A percentile compares a stretch with the other conserved stretches of the same genome.
phyloP scores from a whole-genome alignment of 2,329 filamentous ascomycete genomes.

The Microdochium nivale region DNA sequence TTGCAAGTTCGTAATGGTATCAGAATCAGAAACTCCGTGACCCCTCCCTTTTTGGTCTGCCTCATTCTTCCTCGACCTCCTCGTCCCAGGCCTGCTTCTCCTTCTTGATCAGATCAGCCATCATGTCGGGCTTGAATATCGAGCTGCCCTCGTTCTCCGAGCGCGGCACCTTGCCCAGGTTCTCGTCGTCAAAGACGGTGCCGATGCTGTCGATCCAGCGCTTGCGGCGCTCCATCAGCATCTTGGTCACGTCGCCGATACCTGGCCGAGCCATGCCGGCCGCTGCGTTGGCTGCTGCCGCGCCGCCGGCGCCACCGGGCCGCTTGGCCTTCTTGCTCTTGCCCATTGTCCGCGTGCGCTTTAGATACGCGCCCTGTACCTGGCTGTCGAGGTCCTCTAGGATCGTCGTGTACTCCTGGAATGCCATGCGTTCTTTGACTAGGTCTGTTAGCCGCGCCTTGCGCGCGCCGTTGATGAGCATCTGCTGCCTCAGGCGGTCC shows the following conservation, averaged over 20 bases:
- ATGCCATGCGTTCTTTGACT: slow-evolving; percentile 85
- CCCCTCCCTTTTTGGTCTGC: slow-evolving; percentile 1
- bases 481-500: slow-evolving; percentile 70
- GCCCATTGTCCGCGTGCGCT: slow-evolving; percentile 87
- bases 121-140: slow-evolving; percentile 66
- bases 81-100: slow-evolving; percentile 79
- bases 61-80: slow-evolving; percentile 60
- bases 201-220: slow-evolving; percentile 90
- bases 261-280: slow-evolving; percentile 61
- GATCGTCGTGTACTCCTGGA: slow-evolving; percentile 95
- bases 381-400: slow-evolving; percentile 93
- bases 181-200: slow-evolving; percentile 80
- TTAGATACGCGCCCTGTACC: slow-evolving; percentile 90
- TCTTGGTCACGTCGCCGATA: slow-evolving; percentile 86
- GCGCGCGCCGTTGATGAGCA: slow-evolving; percentile 80
- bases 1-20: not conserved
- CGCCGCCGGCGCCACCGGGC: slow-evolving; percentile 66
- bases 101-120: slow-evolving; percentile 64
- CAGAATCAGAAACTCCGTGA: not conserved
- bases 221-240: slow-evolving; percentile 81
- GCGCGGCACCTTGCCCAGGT: slow-evolving; percentile 62
- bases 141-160: slow-evolving; percentile 52
- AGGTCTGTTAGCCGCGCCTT: slow-evolving; percentile 82
- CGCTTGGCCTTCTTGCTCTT: slow-evolving; percentile 89
- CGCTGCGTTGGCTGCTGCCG: slow-evolving; percentile 47